phyloP scores from a whole-genome alignment of 176 grass and related monocot species.

The Oryza longistaminata region DNA sequence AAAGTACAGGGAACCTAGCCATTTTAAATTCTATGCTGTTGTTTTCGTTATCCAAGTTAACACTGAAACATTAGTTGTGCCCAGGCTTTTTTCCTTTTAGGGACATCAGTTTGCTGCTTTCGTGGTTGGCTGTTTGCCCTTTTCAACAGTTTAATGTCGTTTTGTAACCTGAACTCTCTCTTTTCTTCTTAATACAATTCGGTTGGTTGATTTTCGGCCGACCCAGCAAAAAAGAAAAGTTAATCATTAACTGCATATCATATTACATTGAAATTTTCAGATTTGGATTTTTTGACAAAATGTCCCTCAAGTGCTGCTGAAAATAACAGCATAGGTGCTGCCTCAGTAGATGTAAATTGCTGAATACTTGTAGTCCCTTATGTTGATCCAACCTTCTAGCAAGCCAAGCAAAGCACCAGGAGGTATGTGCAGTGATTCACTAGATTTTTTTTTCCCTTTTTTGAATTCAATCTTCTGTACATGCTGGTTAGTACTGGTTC shows the following conservation, averaged over 20 bases:
- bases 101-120: too few relatives aligned
- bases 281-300: conserved; percentile 28
- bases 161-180: too few relatives aligned
- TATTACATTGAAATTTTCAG: conserved; percentile 4
- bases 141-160: too few relatives aligned
- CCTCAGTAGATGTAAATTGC: conserved; percentile 15
- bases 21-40: background rate
- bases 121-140: too few relatives aligned
- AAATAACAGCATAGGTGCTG: background rate
- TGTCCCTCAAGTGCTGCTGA: background rate
- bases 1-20: background rate
- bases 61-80: too few relatives aligned
- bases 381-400: conserved; percentile 48
- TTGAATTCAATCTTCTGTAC: too few relatives aligned
- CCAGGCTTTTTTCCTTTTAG: too few relatives aligned
- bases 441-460: too few relatives aligned
- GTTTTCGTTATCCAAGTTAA: conserved; percentile 16
- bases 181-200: too few relatives aligned
- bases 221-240: too few relatives aligned
- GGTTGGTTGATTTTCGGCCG: too few relatives aligned
- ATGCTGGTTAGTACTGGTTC: background rate
- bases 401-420: conserved; percentile 18
- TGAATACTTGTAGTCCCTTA: conserved; percentile 44
- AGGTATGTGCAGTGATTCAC: background rate
- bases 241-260: background rate